A percentile compares a stretch with the other conserved stretches of the same genome.
These are phyloP conservation scores for Pythium apleroticum DNA, from an alignment of 352 stramenopile genomes.

Conservation along the genomic window DNA sequence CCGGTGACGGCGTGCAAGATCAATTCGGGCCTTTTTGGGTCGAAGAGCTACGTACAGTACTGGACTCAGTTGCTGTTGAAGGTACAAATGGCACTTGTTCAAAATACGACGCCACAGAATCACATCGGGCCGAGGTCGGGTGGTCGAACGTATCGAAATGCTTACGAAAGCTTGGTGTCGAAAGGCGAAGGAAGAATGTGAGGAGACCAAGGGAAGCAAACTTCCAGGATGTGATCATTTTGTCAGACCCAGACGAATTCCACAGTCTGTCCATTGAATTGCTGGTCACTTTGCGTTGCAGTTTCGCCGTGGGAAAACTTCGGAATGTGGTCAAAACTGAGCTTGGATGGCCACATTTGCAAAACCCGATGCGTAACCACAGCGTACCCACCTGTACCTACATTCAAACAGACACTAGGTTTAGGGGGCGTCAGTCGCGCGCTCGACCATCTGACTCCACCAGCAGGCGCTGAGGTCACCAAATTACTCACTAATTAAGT, in stretches of 20 bases:
- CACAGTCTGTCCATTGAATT: neutral
- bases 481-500: neutral
- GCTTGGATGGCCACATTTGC: neutral
- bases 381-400: neutral
- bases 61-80: neutral
- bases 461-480: neutral
- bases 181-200: neutral
- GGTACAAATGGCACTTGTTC: neutral
- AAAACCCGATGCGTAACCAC: constrained; percentile 9
- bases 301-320: neutral
- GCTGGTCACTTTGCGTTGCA: neutral
- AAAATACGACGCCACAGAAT: neutral
- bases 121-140: no score
- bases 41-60: neutral
- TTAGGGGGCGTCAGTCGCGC: constrained; percentile 18
- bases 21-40: neutral
- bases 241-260: neutral
- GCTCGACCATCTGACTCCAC: constrained; percentile 13
- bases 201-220: neutral
- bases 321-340: neutral
- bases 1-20: neutral
- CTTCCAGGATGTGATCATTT: neutral
- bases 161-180: neutral
- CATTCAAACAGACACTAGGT: constrained; percentile 11
- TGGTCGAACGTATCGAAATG: no score